Evolutionary conservation across 306 rosid genomes (phyloP).

Genomic region (Clitoria ternatea): DNA sequence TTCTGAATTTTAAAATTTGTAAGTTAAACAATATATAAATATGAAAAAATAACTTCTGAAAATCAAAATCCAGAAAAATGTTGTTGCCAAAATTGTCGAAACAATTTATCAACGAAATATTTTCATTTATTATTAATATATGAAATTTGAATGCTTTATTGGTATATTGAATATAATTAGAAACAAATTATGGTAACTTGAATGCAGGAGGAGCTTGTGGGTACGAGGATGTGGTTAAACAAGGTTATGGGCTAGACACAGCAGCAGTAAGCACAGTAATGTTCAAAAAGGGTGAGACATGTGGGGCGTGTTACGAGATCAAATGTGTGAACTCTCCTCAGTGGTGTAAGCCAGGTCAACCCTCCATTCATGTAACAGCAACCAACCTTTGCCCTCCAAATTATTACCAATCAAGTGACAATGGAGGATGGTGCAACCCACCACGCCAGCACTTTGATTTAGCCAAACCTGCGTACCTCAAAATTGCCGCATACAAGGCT

Average conservation of each 20-base stretch:
- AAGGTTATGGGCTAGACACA: slow-evolving; percentile 67
- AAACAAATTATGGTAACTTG: too few species aligned
- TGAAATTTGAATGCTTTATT: neutral
- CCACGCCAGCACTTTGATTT: slow-evolving; percentile 73
- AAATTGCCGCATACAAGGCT: slow-evolving; percentile 45
- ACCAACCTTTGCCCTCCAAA: slow-evolving; percentile 71
- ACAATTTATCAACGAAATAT: too few species aligned
- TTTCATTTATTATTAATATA: too few species aligned
- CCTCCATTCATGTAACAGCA: slow-evolving; percentile 53
- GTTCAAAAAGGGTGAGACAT: slow-evolving; percentile 53
- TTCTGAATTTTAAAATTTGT: too few species aligned
- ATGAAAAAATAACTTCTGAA: too few species aligned
- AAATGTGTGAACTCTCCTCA: slow-evolving; percentile 43
- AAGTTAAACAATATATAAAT: too few species aligned
- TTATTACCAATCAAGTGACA: neutral
- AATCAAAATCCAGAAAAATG: too few species aligned
- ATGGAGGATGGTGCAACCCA: slow-evolving; percentile 94
- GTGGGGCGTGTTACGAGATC: slow-evolving; percentile 78
- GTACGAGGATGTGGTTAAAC: slow-evolving; percentile 60
- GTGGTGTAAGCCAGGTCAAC: slow-evolving; percentile 51
- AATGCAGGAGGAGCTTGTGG: slow-evolving; percentile 85
- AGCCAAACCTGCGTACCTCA: slow-evolving; percentile 57
- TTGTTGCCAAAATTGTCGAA: too few species aligned
- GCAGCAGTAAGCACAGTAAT: slow-evolving; percentile 60
- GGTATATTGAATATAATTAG: too few species aligned